A percentile compares a stretch with the other conserved stretches of the same genome.
Evolutionary conservation across 1,284 basidiomycete species (phyloP).

Genomic region (Flammula alnicola): DNA sequence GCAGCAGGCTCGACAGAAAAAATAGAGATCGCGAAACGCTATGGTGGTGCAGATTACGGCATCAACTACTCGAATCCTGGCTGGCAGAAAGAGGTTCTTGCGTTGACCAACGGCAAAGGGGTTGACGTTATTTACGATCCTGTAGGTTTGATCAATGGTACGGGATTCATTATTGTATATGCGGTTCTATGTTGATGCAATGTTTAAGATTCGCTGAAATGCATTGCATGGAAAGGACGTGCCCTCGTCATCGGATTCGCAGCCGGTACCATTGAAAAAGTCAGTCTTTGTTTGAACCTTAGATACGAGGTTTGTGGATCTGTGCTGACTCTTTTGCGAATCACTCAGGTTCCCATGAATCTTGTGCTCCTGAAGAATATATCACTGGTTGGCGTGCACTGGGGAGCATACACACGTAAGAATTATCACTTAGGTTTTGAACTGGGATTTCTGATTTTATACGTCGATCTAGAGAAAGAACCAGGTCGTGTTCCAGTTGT

Average conservation of each 20-base stretch:
- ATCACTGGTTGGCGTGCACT: slow-evolving; percentile 81
- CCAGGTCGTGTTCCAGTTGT: slow-evolving; percentile 67
- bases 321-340: neutral
- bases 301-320: neutral
- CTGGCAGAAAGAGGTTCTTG: slow-evolving; percentile 79
- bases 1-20: slow-evolving; percentile 75
- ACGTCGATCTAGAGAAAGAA: slow-evolving; percentile 61
- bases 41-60: slow-evolving; percentile 73
- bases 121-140: slow-evolving; percentile 92
- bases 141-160: slow-evolving; percentile 80
- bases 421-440: slow-evolving; percentile 14
- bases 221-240: slow-evolving; percentile 93
- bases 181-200: no score
- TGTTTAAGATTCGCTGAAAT: slow-evolving; percentile 88
- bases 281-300: slow-evolving; percentile 32
- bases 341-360: slow-evolving; percentile 84
- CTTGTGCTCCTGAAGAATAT: slow-evolving; percentile 89
- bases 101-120: slow-evolving; percentile 80
- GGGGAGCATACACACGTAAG: slow-evolving; percentile 82
- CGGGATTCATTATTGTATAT: no score
- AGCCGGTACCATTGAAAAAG: slow-evolving; percentile 88
- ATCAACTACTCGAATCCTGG: slow-evolving; percentile 69
- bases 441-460: slow-evolving; percentile 1
- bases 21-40: slow-evolving; percentile 67
- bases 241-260: slow-evolving; percentile 93